Evolutionary conservation across 768 basidiomycete species (phyloP).

Genomic region (Punctularia strigosozonata): DNA sequence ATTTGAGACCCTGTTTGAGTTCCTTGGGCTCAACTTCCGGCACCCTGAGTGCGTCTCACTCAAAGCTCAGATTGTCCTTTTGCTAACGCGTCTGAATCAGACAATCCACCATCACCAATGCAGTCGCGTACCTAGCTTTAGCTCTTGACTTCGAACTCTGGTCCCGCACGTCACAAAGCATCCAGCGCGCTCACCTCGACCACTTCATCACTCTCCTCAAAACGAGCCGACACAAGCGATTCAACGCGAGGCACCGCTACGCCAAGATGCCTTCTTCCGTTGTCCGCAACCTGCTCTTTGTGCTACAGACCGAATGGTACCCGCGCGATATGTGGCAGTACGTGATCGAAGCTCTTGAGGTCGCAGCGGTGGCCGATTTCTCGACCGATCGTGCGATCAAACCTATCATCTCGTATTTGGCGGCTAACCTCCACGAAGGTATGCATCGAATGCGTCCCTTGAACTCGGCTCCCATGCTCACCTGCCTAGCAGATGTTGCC

Average conservation of each 20-base stretch:
- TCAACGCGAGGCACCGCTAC: slow-evolving; percentile 68
- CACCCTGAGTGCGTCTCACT: slow-evolving; percentile 56
- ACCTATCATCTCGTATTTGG: slow-evolving; percentile 76
- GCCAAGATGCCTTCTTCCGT: slow-evolving; percentile 45
- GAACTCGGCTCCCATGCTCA: not conserved
- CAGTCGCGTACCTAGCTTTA: slow-evolving; percentile 69
- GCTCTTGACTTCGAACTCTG: slow-evolving; percentile 89
- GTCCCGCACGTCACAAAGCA: slow-evolving; percentile 56
- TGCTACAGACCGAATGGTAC: slow-evolving; percentile 73
- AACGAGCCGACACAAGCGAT: slow-evolving; percentile 60
- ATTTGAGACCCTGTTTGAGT: slow-evolving; percentile 78
- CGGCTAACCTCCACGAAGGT: slow-evolving; percentile 69
- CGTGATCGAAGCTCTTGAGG: slow-evolving; percentile 48
- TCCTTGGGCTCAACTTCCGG: slow-evolving; percentile 75
- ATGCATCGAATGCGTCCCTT: slow-evolving; percentile 9
- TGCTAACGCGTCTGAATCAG: slow-evolving; percentile 22
- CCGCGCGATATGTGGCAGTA: slow-evolving; percentile 32
- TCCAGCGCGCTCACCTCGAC: slow-evolving; percentile 70
- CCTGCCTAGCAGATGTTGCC: slow-evolving; percentile 7
- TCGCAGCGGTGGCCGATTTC: slow-evolving; percentile 55
- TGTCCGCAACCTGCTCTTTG: slow-evolving; percentile 70
- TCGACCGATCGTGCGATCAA: slow-evolving; percentile 68
- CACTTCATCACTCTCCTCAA: slow-evolving; percentile 71
- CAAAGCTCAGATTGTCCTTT: not conserved
- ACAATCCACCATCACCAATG: slow-evolving; percentile 72